A percentile compares a stretch with the other conserved stretches of the same genome.
phyloP scores from a whole-genome alignment of 305 asterid genomes.

The Fraxinus latifolia region DNA sequence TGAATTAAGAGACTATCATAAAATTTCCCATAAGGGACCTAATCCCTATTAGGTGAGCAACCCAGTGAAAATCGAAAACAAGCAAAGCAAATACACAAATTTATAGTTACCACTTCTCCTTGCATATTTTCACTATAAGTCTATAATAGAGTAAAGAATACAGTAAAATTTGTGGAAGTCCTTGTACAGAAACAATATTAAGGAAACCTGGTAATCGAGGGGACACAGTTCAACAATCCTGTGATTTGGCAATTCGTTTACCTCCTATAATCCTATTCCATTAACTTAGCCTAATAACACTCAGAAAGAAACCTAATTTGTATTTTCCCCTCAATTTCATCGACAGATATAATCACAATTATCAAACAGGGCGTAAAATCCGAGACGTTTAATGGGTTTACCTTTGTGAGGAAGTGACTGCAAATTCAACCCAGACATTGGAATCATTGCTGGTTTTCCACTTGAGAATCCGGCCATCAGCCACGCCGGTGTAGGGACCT shows the following conservation, averaged over 20 bases:
- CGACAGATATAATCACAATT: not conserved
- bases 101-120: not conserved
- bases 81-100: not conserved
- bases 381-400: slow-evolving; percentile 12
- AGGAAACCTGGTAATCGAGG: not conserved
- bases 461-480: slow-evolving; percentile 67
- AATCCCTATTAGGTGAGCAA: not conserved
- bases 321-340: not conserved
- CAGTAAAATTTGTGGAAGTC: not conserved
- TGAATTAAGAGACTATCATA: not conserved
- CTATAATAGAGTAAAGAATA: not conserved
- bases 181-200: not conserved
- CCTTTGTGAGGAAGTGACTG: slow-evolving; percentile 63
- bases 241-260: not conserved
- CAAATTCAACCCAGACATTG: slow-evolving; percentile 54
- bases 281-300: not conserved
- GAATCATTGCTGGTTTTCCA: slow-evolving; percentile 31
- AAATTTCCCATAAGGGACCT: not conserved
- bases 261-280: too few species aligned
- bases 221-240: not conserved
- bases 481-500: slow-evolving; percentile 79
- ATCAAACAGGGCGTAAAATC: not conserved
- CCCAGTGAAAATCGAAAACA: not conserved
- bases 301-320: not conserved
- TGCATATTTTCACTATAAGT: not conserved